Conservation (phyloP, 2,329 filamentous ascomycete genomes). For the Pseudocercospora fuligena region DNA sequence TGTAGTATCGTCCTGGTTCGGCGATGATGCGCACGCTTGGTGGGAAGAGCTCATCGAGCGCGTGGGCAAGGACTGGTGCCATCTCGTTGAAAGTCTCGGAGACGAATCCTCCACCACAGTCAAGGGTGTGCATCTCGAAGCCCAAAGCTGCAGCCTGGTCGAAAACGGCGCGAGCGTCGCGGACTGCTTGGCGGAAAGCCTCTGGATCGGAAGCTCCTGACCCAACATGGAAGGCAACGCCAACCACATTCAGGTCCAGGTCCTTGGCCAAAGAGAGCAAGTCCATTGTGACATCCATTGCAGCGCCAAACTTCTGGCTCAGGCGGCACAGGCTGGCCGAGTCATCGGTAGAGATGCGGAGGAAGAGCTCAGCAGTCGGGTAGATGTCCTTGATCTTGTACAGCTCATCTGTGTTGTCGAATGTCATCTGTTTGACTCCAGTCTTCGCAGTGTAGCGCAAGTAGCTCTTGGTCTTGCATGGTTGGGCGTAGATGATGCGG, state of each 20-base stretch:
- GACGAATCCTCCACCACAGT: constrained; percentile 92
- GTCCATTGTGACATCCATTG: constrained; percentile 77
- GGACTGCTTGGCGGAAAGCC: constrained; percentile 87
- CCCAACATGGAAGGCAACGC: constrained; percentile 97
- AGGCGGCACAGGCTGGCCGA: constrained; percentile 91
- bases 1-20: constrained; percentile 96
- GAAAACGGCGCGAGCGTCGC: constrained; percentile 87
- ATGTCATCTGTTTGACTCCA: constrained; percentile 97
- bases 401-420: constrained; percentile 97
- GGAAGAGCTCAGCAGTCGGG: constrained; percentile 85
- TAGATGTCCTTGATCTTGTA: constrained; percentile 96
- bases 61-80: constrained; percentile 76
- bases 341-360: constrained; percentile 96
- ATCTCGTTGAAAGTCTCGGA: constrained; percentile 91
- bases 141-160: constrained; percentile 79
- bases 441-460: constrained; percentile 83
- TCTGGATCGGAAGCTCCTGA: constrained; percentile 93
- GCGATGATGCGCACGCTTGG: constrained; percentile 84
- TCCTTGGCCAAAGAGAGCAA: constrained; percentile 80
- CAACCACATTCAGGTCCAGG: constrained; percentile 86
- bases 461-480: constrained; percentile 99
- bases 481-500: constrained; percentile 98
- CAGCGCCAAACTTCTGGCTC: constrained; percentile 96
- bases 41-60: constrained; percentile 88
- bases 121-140: constrained; percentile 82